phyloP scores from a whole-genome alignment of 2,329 filamentous ascomycete species.

The Lasiodiplodia gonubiensis region DNA sequence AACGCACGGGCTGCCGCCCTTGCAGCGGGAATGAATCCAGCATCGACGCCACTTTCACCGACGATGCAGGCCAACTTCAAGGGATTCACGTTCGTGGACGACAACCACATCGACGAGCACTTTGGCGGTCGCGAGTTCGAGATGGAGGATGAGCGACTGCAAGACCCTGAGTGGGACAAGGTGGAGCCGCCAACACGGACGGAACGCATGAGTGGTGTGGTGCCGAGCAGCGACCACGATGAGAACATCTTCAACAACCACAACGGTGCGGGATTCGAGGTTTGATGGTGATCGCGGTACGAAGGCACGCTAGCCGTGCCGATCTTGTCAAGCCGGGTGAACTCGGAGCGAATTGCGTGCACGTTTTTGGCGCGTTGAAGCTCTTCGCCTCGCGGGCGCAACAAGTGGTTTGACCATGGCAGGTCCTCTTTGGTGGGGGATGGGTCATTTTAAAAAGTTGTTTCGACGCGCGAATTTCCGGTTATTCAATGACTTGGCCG shows the following conservation, averaged over 20 bases:
- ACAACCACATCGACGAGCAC: conserved; percentile 89
- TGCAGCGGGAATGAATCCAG: conserved; percentile 78
- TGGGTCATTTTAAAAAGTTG: conserved; percentile 26
- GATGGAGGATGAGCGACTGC: conserved; percentile 50
- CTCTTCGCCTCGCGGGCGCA: neutral
- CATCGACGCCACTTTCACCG: conserved; percentile 89
- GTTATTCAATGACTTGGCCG: conserved; percentile 20
- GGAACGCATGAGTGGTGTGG: conserved; percentile 58
- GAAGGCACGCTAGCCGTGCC: conserved; percentile 25
- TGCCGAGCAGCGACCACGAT: conserved; percentile 52
- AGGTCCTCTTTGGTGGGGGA: conserved; percentile 9
- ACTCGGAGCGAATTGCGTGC: conserved; percentile 13
- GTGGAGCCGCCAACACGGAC: conserved; percentile 41
- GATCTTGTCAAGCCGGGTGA: conserved; percentile 11
- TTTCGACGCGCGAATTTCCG: conserved; percentile 23
- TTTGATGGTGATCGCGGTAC: conserved; percentile 29
- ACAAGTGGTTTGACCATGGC: conserved; percentile 6
- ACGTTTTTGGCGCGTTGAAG: neutral
- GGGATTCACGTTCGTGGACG: conserved; percentile 98
- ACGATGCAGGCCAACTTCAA: conserved; percentile 98
- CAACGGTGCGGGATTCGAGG: conserved; percentile 46
- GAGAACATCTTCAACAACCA: conserved; percentile 53
- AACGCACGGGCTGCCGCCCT: conserved; percentile 90
- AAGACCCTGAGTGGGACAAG: conserved; percentile 50
- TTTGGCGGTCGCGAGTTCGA: conserved; percentile 55